Base-by-base conservation (phyloP, 805 yeast species). In the Wickerhamomyces pijperi region DNA sequence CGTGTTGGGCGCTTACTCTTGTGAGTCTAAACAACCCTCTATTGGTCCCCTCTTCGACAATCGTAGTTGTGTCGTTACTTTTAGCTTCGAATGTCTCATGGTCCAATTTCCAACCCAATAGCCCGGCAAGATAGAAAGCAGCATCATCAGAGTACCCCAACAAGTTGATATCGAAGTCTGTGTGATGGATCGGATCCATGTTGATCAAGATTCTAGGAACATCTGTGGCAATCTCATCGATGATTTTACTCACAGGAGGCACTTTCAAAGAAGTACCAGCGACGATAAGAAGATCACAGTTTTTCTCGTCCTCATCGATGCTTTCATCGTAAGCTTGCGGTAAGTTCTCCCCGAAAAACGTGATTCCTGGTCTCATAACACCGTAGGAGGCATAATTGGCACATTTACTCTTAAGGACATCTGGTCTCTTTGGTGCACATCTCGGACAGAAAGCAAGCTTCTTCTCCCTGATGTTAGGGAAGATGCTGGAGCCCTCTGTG, bases 211-310 rank as follows among this genome's bases (percentile, higher is more conserved):
- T 67, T 58, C 86, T 94, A 1, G 96, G 96, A 2, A 83, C 77
- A n/a, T 71, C 58, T n/a, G 69, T 68, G 1, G 80, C 77, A 2
- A 87, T 62, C 59, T 72, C 67, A 45, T 84, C 78, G n/a, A 84
- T 88, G 42, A 87, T 83, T 39, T 84, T 87, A 39, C 86, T 77
- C 4, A 88, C 96, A 0, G 97, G 97, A 0, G 94, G 86, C 19
- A 87, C 97, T 54, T 87, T 84, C 46, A 87, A 67, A 17, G 95
- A 86, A 0, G 97, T 87, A 15, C 97, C 97, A 28, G 87, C 78
- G 56, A 94, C 82, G 5, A 87, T 68, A 35, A 88, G 62, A 39
- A 87, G 63, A 58, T 88, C 97, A 59, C 95, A 84, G 33, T 71
- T 64, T 16, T 59, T 49, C 6, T 78, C 65, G 54, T 88, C 96